These are phyloP conservation scores for Rhodotorula toruloides DNA, from an alignment of 768 basidiomycete genomes.

Conservation along the genomic window DNA sequence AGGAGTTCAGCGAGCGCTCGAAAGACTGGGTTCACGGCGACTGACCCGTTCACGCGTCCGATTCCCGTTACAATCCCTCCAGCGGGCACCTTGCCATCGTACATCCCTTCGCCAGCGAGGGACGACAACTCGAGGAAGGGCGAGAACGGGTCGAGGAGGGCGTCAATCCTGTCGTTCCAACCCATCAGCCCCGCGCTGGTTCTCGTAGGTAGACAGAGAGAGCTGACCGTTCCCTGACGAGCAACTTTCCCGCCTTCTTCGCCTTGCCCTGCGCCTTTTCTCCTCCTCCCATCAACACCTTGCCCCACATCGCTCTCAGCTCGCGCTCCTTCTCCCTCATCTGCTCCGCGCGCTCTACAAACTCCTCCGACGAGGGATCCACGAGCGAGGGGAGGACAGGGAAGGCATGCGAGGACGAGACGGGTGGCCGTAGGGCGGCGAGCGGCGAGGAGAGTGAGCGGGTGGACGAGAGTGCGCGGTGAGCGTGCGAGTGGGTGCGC, in stretches of 20 bases:
- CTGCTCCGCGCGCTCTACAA: conserved; percentile 59
- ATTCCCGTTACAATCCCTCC: conserved; percentile 84
- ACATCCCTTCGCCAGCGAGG: conserved; percentile 81
- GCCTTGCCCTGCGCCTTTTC: conserved; percentile 67
- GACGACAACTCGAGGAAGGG: conserved; percentile 85
- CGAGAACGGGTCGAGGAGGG: conserved; percentile 74
- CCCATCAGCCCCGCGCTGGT: conserved; percentile 39
- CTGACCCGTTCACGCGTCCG: conserved; percentile 40
- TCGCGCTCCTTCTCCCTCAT: conserved; percentile 58
- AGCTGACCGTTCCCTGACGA: conserved; percentile 74
- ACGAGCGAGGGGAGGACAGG: conserved; percentile 67
- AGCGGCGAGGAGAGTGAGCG: not conserved
- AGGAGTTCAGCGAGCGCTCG: not conserved
- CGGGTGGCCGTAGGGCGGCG: not conserved
- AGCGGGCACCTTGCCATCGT: conserved; percentile 68
- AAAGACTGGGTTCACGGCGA: fast-evolving
- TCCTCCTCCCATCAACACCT: conserved; percentile 66
- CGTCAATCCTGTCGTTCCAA: conserved; percentile 55
- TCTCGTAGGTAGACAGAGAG: conserved; percentile 49
- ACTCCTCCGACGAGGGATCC: conserved; percentile 66
- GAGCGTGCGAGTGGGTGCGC: too few species aligned
- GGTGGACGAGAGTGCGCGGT: not conserved
- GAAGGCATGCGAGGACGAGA: conserved; percentile 40
- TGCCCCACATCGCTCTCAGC: conserved; percentile 61
- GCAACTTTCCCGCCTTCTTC: conserved; percentile 69